Evolutionary conservation across 2,329 filamentous ascomycete genomes (phyloP).

Genomic region (Thelonectria discophora): DNA sequence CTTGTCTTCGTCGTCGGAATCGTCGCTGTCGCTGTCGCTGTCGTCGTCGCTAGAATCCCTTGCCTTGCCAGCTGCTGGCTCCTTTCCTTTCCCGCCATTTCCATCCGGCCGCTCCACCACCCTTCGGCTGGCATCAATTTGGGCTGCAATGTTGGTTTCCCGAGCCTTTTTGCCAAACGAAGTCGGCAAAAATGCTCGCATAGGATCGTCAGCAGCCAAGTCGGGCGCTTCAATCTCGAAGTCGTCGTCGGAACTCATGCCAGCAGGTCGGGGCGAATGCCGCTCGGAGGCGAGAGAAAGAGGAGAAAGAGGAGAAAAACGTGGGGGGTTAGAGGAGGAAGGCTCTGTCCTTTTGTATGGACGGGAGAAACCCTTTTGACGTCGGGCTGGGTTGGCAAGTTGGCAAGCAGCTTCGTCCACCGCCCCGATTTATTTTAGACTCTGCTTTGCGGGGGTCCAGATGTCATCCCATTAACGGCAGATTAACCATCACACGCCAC

Average conservation of each 20-base stretch:
- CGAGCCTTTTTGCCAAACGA: conserved; percentile 86
- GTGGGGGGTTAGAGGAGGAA: conserved; percentile 30
- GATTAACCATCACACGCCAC: conserved; percentile 22
- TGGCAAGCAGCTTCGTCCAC: conserved; percentile 32
- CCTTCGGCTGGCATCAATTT: conserved; percentile 82
- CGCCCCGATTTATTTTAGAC: conserved; percentile 42
- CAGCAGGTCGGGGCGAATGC: conserved; percentile 22
- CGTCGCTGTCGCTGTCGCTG: conserved; percentile 58
- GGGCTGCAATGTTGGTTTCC: conserved; percentile 77
- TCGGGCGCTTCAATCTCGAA: conserved; percentile 63
- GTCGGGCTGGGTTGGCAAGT: conserved; percentile 23
- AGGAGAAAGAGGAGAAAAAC: conserved; percentile 16
- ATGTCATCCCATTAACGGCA: conserved; percentile 31
- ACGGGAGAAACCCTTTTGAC: conserved; percentile 35
- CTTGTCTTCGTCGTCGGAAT: conserved; percentile 79
- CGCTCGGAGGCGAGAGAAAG: conserved; percentile 22
- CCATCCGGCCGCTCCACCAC: conserved; percentile 43
- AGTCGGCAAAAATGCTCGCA: conserved; percentile 80
- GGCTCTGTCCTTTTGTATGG: conserved; percentile 31
- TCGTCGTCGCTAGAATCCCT: conserved; percentile 60
- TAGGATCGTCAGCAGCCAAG: conserved; percentile 70
- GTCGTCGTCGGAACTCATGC: conserved; percentile 70
- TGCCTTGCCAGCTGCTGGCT: conserved; percentile 33
- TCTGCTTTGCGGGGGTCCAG: conserved; percentile 30
- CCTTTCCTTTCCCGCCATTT: conserved; percentile 21